Percentiles rank a stretch among this genome's conserved stretches.
phyloP scores from a whole-genome alignment of 176 grass and related monocot genomes.

The Pontederia paniculata region DNA sequence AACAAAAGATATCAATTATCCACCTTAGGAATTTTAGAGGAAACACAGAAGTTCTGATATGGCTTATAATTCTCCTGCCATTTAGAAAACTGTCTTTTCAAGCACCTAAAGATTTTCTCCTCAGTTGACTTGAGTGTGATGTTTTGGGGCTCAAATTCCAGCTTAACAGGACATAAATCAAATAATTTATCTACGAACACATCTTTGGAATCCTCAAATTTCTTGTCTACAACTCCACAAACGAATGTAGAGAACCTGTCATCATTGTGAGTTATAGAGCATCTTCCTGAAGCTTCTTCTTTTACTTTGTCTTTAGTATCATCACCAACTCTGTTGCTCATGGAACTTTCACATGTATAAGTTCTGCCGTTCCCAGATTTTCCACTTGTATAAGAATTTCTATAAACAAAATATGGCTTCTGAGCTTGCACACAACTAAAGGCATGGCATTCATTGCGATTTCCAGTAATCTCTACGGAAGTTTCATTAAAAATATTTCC shows the following conservation, averaged over 20 bases:
- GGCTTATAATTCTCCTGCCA: constrained; percentile 68
- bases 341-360: background rate
- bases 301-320: constrained; percentile 22
- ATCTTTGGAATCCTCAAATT: constrained; percentile 29
- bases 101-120: constrained; percentile 35
- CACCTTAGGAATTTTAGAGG: constrained; percentile 38
- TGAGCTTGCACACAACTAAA: constrained; percentile 32
- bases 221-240: constrained; percentile 37
- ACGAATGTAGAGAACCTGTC: constrained; percentile 55
- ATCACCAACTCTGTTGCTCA: constrained; percentile 10
- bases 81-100: constrained; percentile 55
- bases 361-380: constrained; percentile 4
- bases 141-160: constrained; percentile 45
- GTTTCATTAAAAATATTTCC: constrained; percentile 48
- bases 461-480: constrained; percentile 34
- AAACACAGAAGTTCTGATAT: constrained; percentile 65
- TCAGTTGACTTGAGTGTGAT: constrained; percentile 36
- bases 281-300: constrained; percentile 18
- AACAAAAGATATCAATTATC: constrained; percentile 15
- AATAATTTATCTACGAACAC: constrained; percentile 24
- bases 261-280: constrained; percentile 22
- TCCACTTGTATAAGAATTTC: constrained; percentile 22
- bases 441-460: constrained; percentile 24
- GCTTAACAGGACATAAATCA: constrained; percentile 47
- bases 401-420: constrained; percentile 70